Base-by-base conservation (phyloP, 2,329 filamentous ascomycete species). In the Penicillium sp. region DNA sequence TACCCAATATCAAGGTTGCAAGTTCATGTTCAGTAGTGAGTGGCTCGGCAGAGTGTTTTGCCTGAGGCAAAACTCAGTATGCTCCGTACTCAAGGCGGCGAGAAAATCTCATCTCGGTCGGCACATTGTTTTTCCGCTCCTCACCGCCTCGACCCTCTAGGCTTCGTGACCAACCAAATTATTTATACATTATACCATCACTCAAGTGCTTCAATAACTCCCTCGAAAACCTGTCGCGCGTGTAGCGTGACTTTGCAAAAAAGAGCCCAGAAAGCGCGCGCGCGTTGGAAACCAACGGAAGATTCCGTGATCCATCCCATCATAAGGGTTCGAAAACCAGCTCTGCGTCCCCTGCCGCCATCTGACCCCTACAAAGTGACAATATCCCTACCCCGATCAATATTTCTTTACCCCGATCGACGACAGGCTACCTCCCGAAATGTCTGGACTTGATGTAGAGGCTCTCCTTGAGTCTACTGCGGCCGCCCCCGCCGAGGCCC, bases 361-460 rank as follows among this genome's bases (percentile, higher is more conserved):
- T 75, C 72, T 75, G 72, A 74, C 71, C 62, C 55, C 67, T 56
- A 56, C 63, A 65, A 75, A 77, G 74, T 77, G 74, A 77, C 63
- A 66, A 66, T 68, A 59, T 68, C 65, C 67, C 66, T 59, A 66
- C 68, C 68, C 49, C 56, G 6, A 23, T n/a, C 44, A 31, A 33
- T 45, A 47, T 21, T 23, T 35, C 19, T 35, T 13, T 48, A 48
- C 47, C 57, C 51, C 49, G 31, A 61, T 48, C 52, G 47, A 57
- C 53, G 41, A 53, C 60, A 57, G 55, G 38, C 65, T 62, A 62
- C 63, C 17, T 53, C 31, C 61, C 76, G 79, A 67, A 67, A 89
- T 89, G 86, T 86, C 86, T 73, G 83, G 82, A 75, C 80, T 88
- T 66, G 91, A 96, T 73, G 91, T 97, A 68, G 93, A 97, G 82